Evolutionary conservation across 2,329 filamentous ascomycete species (phyloP).

Genomic region (Teratosphaeria gauchensis): DNA sequence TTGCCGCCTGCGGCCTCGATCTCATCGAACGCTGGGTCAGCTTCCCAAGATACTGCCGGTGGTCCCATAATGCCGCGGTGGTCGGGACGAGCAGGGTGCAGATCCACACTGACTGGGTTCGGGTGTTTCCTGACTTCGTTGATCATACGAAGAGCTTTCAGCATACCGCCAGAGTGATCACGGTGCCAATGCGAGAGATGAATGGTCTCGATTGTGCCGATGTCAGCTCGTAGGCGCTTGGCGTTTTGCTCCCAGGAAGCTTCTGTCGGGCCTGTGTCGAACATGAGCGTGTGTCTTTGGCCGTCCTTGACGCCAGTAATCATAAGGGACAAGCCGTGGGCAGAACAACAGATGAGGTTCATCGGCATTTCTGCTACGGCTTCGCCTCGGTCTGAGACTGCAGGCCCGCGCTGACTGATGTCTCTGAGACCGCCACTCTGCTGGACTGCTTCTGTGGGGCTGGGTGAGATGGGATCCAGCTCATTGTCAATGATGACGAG

Average conservation of each 20-base stretch:
- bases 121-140: conserved; percentile 6
- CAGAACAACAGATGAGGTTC: conserved; percentile 20
- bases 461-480: conserved; percentile 19
- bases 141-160: conserved; percentile 16
- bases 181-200: conserved; percentile 20
- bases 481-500: conserved; percentile 21
- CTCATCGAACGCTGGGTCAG: conserved; percentile 19
- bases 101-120: conserved; percentile 11
- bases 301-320: conserved; percentile 16
- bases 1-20: conserved; percentile 14
- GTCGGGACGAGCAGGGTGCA: conserved; percentile 17
- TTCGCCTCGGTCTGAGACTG: conserved; percentile 6
- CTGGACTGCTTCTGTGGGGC: conserved; percentile 10
- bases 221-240: conserved; percentile 11
- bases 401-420: conserved; percentile 8
- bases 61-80: conserved; percentile 14
- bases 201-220: conserved; percentile 14
- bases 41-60: conserved; percentile 10
- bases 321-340: conserved; percentile 20
- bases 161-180: conserved; percentile 20
- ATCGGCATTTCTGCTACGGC: conserved; percentile 13
- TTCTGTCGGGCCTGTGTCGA: conserved; percentile 21
- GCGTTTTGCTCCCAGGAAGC: conserved; percentile 16
- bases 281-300: conserved; percentile 14
- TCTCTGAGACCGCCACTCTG: conserved; percentile 16